phyloP scores from a whole-genome alignment of 495 filamentous ascomycete genomes.

The Penicillium cinerascens region DNA sequence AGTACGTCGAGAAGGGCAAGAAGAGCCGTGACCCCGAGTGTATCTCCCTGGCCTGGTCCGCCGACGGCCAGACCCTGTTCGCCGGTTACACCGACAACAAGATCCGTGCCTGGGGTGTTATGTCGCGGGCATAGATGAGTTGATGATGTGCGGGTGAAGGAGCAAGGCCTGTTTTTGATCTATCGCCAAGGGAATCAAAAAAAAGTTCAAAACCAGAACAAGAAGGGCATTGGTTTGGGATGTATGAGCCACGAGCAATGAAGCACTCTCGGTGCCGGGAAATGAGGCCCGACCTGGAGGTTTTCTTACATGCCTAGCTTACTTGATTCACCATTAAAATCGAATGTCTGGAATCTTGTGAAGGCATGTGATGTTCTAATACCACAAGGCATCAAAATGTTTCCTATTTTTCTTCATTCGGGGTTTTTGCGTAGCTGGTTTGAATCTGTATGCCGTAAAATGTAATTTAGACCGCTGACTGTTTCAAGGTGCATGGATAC shows the following conservation, averaged over 20 bases:
- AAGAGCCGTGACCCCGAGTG: conserved; percentile 99
- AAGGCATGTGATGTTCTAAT: conserved; percentile 44
- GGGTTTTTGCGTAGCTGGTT: not conserved
- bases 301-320: conserved; percentile 42
- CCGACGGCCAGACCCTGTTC: conserved; percentile 98
- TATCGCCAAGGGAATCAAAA: conserved; percentile 33
- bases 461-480: not conserved
- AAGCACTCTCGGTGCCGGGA: conserved; percentile 31
- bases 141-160: conserved; percentile 20
- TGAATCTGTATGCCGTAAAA: not conserved
- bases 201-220: conserved; percentile 34
- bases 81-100: conserved; percentile 99
- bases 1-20: conserved; percentile 94
- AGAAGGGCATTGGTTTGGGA: conserved; percentile 45
- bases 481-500: too few species aligned
- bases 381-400: conserved; percentile 42
- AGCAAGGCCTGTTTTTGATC: conserved; percentile 32
- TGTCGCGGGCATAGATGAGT: conserved; percentile 58
- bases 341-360: conserved; percentile 38
- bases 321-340: conserved; percentile 35
- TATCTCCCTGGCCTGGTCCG: conserved; percentile 92
- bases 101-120: conserved; percentile 99
- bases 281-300: conserved; percentile 16
- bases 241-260: conserved; percentile 52
- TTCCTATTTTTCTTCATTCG: conserved; percentile 26